Conservation (phyloP, 2,329 filamentous ascomycete genomes). For the Xylaria multiplex region DNA sequence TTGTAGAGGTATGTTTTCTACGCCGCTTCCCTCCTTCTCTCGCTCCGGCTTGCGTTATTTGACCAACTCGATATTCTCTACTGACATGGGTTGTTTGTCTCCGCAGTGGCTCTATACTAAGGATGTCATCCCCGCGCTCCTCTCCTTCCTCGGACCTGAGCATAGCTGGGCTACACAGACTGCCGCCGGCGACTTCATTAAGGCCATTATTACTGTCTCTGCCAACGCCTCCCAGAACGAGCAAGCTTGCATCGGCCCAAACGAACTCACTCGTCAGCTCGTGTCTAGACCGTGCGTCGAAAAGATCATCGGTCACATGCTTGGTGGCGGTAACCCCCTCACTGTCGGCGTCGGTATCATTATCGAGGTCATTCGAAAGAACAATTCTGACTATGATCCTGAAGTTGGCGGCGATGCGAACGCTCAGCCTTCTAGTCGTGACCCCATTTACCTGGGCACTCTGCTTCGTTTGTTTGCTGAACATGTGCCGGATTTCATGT, state of each 20-base stretch:
- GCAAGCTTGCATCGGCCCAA: conserved; percentile 97
- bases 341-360: conserved; percentile 97
- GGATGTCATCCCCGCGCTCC: conserved; percentile 83
- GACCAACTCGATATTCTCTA: neutral
- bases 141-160: conserved; percentile 86
- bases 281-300: conserved; percentile 88
- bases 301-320: conserved; percentile 89
- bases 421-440: conserved; percentile 81
- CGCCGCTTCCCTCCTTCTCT: neutral
- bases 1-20: conserved; percentile 79
- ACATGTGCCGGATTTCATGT: conserved; percentile 94
- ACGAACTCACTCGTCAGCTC: conserved; percentile 93
- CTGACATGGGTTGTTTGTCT: conserved; percentile 35
- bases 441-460: conserved; percentile 95
- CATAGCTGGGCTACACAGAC: conserved; percentile 92
- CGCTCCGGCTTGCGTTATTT: neutral
- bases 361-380: conserved; percentile 98
- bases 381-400: conserved; percentile 98
- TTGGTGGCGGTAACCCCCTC: conserved; percentile 89
- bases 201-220: conserved; percentile 98
- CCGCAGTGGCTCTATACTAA: conserved; percentile 89
- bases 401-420: conserved; percentile 86
- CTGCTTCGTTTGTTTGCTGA: conserved; percentile 88
- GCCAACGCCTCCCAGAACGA: conserved; percentile 98
- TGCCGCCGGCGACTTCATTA: conserved; percentile 95